Conservation (phyloP, 768 basidiomycete species). For the Podaxis sp. region DNA sequence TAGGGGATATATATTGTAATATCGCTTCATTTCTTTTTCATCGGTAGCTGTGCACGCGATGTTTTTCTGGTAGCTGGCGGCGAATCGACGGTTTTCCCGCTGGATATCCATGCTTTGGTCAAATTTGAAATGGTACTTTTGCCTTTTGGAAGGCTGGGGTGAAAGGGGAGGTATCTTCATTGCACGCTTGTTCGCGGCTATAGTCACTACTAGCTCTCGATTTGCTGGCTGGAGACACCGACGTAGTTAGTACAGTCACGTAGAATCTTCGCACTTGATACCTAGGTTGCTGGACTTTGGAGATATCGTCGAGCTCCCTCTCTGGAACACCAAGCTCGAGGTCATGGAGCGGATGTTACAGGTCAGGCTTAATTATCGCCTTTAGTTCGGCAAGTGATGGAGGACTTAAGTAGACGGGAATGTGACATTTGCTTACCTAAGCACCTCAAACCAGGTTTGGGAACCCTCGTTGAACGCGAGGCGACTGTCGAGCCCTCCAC, state of each 20-base stretch:
- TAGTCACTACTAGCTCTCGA: slow-evolving; percentile 2
- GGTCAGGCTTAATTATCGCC: background rate
- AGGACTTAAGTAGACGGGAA: too few species aligned
- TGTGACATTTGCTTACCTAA: background rate
- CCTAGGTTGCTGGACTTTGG: background rate
- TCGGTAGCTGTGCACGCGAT: background rate
- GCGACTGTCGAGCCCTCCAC: background rate
- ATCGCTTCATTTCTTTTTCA: background rate
- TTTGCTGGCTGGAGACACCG: slow-evolving; percentile 10
- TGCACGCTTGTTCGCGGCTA: background rate
- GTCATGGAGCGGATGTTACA: too few species aligned
- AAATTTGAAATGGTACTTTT: background rate
- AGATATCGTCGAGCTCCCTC: background rate
- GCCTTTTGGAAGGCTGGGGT: background rate
- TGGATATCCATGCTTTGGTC: background rate
- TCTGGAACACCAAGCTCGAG: background rate
- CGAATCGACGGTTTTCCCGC: background rate
- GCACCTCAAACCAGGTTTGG: background rate
- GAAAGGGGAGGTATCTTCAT: background rate
- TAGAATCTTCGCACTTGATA: background rate
- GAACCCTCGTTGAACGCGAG: background rate
- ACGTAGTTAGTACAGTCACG: background rate
- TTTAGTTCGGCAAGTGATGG: background rate
- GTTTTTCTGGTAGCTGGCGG: background rate
- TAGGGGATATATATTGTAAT: background rate